phyloP scores from a whole-genome alignment of 306 rosid species.

The Casuarina cunninghamiana region DNA sequence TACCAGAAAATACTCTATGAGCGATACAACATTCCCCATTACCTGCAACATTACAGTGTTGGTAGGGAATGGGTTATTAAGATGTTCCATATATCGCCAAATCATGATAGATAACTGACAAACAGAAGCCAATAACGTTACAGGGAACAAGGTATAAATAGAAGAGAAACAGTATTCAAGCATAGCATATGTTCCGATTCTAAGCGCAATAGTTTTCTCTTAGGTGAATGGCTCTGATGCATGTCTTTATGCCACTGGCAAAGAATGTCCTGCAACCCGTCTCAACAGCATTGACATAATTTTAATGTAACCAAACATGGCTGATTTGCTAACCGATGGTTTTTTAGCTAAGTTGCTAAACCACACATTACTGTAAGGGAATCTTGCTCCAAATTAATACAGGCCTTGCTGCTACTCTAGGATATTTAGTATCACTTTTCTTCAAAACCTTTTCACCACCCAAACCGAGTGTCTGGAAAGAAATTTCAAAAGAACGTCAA shows the following conservation, averaged over 20 bases:
- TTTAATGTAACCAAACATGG: neutral
- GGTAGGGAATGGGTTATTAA: neutral
- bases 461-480: neutral
- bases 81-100: neutral
- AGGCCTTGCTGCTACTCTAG: neutral
- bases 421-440: neutral
- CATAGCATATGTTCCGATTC: neutral
- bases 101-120: neutral
- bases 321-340: neutral
- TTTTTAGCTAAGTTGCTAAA: neutral
- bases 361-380: neutral
- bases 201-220: neutral
- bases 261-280: neutral
- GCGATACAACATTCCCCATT: constrained; percentile 92
- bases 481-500: neutral
- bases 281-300: neutral
- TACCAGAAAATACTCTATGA: constrained; percentile 87
- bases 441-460: neutral
- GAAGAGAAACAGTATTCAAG: constrained; percentile 1
- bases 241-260: neutral
- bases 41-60: constrained; percentile 60
- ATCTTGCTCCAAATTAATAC: constrained; percentile 6
- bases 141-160: neutral
- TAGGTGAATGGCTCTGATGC: neutral
- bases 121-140: neutral